These are phyloP conservation scores for Coemansia sp. DNA, from an alignment of 192 early-diverging fungal species.

Conservation along the genomic window DNA sequence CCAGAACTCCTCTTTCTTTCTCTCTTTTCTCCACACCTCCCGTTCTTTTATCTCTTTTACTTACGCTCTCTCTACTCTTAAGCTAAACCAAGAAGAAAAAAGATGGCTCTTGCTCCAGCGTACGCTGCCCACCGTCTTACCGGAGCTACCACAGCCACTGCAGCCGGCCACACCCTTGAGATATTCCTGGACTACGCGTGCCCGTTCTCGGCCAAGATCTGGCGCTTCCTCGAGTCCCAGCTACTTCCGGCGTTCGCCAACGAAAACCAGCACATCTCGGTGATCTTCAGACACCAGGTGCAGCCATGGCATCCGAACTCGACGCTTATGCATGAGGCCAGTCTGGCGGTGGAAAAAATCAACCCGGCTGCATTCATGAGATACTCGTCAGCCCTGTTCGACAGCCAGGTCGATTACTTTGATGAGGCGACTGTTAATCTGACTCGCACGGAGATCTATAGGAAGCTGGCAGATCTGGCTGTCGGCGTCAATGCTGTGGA, in stretches of 20 bases:
- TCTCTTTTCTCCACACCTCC: too few relatives aligned
- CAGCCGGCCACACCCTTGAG: conserved; percentile 38
- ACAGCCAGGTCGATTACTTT: conserved; percentile 61
- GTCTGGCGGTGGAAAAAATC: conserved; percentile 66
- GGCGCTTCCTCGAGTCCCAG: conserved; percentile 53
- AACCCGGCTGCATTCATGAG: conserved; percentile 57
- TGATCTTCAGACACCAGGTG: conserved; percentile 80
- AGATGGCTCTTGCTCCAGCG: conserved; percentile 28
- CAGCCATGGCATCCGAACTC: conserved; percentile 84
- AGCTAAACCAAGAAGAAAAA: neutral
- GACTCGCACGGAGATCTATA: conserved; percentile 59
- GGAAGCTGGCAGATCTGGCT: conserved; percentile 56
- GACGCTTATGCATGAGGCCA: conserved; percentile 74
- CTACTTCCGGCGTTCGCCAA: conserved; percentile 58
- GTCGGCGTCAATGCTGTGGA: conserved; percentile 50
- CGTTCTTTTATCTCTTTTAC: neutral
- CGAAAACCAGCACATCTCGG: conserved; percentile 51
- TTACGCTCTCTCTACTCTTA: neutral
- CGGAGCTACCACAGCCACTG: neutral
- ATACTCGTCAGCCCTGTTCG: conserved; percentile 62
- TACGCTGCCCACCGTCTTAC: conserved; percentile 39
- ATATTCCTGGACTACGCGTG: conserved; percentile 56
- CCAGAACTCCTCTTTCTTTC: too few relatives aligned
- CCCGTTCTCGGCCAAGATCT: conserved; percentile 69
- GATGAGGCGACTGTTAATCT: conserved; percentile 63